Evolutionary conservation across 768 basidiomycete genomes (phyloP).

Genomic region (Suillus cothurnatus): DNA sequence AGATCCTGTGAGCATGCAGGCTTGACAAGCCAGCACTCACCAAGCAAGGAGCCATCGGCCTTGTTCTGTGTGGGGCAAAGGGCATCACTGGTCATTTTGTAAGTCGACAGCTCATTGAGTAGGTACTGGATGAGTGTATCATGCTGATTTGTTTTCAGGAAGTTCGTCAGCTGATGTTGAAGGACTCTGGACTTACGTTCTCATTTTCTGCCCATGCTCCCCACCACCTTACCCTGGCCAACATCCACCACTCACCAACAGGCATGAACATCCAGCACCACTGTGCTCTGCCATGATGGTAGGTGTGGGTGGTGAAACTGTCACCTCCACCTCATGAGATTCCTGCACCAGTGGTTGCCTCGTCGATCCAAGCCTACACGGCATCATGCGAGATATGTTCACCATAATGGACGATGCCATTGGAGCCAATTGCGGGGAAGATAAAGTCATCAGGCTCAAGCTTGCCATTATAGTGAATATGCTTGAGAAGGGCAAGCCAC

Average conservation of each 20-base stretch:
- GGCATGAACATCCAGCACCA: too few species aligned
- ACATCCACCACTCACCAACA: too few species aligned
- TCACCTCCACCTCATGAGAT: too few species aligned
- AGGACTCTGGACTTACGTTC: neutral
- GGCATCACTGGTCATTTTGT: neutral
- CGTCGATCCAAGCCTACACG: slow-evolving; percentile 30
- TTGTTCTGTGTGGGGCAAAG: neutral
- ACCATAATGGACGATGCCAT: slow-evolving; percentile 27
- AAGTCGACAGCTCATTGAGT: neutral
- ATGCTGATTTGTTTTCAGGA: neutral
- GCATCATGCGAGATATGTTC: slow-evolving; percentile 30
- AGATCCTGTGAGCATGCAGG: neutral
- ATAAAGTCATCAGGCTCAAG: slow-evolving; percentile 32
- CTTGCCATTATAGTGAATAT: slow-evolving; percentile 4
- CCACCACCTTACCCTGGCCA: slow-evolving; percentile 41
- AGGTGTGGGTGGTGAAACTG: too few species aligned
- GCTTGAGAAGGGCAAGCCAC: slow-evolving; percentile 20
- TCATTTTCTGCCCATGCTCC: slow-evolving; percentile 30
- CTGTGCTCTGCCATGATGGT: too few species aligned
- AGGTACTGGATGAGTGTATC: neutral
- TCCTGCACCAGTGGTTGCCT: slow-evolving; percentile 18
- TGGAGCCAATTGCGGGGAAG: slow-evolving; percentile 32
- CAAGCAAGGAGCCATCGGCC: neutral
- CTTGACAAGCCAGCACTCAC: neutral
- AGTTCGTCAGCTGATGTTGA: neutral